Evolutionary conservation across 768 basidiomycete genomes (phyloP).

Genomic region (Tylopilus rubrobrunneus): DNA sequence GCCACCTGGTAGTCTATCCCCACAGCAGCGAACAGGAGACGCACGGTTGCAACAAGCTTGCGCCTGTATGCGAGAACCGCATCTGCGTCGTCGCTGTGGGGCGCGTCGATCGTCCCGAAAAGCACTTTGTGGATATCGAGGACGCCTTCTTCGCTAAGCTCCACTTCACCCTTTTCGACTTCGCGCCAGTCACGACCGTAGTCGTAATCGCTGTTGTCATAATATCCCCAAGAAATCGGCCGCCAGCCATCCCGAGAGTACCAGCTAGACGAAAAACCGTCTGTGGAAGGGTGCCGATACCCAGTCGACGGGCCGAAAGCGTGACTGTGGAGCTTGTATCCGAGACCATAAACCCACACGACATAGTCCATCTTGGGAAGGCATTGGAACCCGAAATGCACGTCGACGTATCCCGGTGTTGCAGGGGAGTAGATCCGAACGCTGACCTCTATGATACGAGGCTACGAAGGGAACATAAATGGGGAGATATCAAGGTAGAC

Average conservation of each 20-base stretch:
- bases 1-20: neutral
- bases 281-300: no score
- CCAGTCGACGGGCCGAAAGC: no score
- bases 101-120: slow-evolving; percentile 6
- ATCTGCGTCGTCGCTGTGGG: neutral
- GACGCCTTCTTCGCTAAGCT: slow-evolving; percentile 4
- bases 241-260: neutral
- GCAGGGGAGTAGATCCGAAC: slow-evolving; percentile 7
- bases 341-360: slow-evolving; percentile 11
- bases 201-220: no score
- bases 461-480: no score
- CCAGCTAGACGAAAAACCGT: neutral
- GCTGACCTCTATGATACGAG: neutral
- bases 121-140: slow-evolving; percentile 4
- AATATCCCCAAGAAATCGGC: neutral
- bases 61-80: no score
- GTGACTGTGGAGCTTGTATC: slow-evolving; percentile 1
- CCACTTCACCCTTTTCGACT: no score
- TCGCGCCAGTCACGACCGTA: no score
- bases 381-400: slow-evolving; percentile 13
- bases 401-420: slow-evolving; percentile 13
- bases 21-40: no score
- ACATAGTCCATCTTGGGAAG: neutral
- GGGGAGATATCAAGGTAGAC: no score
- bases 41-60: no score